Evolutionary conservation across 1,284 basidiomycete species (phyloP), one percentile per base, ranked within the genome.

Genomic region (Pterulicium gracile): DNA sequence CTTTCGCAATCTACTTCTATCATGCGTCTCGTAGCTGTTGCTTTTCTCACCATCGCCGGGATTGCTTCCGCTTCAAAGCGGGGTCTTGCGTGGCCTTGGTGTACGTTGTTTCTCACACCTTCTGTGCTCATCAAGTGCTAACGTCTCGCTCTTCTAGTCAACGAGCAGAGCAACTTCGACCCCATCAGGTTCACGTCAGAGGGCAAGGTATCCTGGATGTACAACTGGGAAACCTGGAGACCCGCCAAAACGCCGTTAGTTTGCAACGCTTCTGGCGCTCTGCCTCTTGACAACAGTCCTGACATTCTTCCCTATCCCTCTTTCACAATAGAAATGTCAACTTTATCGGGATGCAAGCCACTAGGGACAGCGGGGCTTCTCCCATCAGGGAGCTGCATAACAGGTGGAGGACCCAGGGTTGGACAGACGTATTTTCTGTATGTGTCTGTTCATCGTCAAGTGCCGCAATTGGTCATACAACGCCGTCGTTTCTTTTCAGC

Each of bases 401-500:
- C 42, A 21, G 42, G n/a, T 21, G 20, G 19, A 13, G 13, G 14
- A 17, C 20, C 10, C 42, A 43, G 17, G 18, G 42, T 21, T 43
- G 42, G 42, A 43, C 42, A 5, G 23, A 43, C n/a, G 42, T 43
- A 4, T 43, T 43, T 17, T 22, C 20, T 24, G 42, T 39, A 39
- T 15, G 36, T 39, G 4, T 18, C n/a, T 17, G 7, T 17, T 39
- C 36, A 39, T 39, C 36, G 36, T 17, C 15, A 17, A 10, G 7
- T 10, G n/a, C 7, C 10, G n/a, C 10, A n/a, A 32, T 10, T 7
- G n/a, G 10, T 32, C 27, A 32, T 32, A 7, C 7, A 32, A 32
- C n/a, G 27, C n/a, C 27, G 62, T 62, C 13, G 56, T 68, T 1
- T 68, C 67, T n/a, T n/a, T n/a, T 52, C 64, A 39, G 40, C 44